Base-by-base conservation (phyloP, 768 basidiomycete species). In the Glaciozyma antarctica region DNA sequence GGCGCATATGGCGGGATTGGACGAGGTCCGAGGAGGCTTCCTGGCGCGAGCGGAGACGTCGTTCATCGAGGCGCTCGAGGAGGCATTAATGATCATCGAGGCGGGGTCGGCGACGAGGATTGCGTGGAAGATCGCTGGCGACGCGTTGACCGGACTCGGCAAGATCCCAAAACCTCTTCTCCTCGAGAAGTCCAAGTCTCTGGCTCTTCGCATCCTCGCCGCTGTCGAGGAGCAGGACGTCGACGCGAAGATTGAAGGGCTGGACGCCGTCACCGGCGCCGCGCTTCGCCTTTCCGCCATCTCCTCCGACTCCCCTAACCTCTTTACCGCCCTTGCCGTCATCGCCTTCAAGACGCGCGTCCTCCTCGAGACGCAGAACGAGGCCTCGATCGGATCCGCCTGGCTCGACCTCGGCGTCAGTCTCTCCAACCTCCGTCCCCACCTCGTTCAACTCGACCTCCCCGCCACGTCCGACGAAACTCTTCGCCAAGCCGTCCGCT, bases 41-140 rank as follows among this genome's bases (percentile, higher is more conserved):
- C 77, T 81, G 22, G 80, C 82, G 15, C 81, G 94, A 61, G 86
- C 90, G 0, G 86, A 91, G 72, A 76, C 78, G 43, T 88, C 89
- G 2, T 85, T 92, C 68, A 71, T 85, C 43, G 76, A 78, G n/a
- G 79, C 84, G n/a, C 79, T 90, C 52, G 72, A 74, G 8, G 78
- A 81, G 19, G 80, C 84, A 22, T 72, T 86, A 58, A 73, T 75
- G 48, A 75, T 80, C n/a, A 76, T 87, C 59, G 77, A 81, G 51
- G 77, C 78, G 22, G 81, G 81, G 51, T 75, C 83, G 13, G 86
- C 86, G 1, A 86, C 88, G 22, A 78, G 81, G 7, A 79, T 88
- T 4, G 82, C 82, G 6, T 98, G 93, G 94, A 98, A 98, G 67
- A 53, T 77, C 21, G 79, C 85, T 16, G 88, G 84, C 0, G 93